Base-by-base conservation (phyloP, 257 asterid genomes). In the Sherardia arvensis region DNA sequence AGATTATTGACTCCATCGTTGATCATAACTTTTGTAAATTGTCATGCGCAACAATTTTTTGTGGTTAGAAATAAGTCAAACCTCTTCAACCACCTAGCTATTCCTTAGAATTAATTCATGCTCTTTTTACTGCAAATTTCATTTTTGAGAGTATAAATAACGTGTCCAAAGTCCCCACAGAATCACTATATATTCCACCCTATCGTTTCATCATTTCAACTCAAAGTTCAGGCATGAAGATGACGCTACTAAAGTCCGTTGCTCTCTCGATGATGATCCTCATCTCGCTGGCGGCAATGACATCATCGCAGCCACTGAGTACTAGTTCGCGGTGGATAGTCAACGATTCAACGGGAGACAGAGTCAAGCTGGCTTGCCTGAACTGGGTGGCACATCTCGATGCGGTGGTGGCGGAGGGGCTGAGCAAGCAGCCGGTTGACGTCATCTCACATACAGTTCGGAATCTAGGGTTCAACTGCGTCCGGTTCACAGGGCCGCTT, bases 381-480 rank as follows among this genome's bases (percentile, higher is more conserved):
- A 92, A 83, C 62, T 92, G 99, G 99, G 95, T 85, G 68, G 34
- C 97, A 3, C 99, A 92, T 67, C 85, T 89, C 20, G 99, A 89
- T 3, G 91, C 63, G 63, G 75, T 72, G 86, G 92, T 92, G 86
- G 95, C 97, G 2, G 97, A 92, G 61, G 99, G 99, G 71, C 82
- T 92, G 48, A 92, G 92, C 80, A 84, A 89, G 69, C 91, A 77
- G 65, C 84, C 90, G 56, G 86, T 80, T 67, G 96, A 89, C 32
- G 79, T 60, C 48, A 92, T 92, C 1, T 89, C 99, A 0, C 63
- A 68, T 36, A 67, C 72, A 15, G 87, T 92, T 32, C 8, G 18
- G 2, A 66, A 64, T 33, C 21, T 83, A 80, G 99, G 99, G 2
- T 92, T 92, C 73, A 92, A 89, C 65, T 92, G 98, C 58, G 97